Conservation (phyloP, 805 yeast genomes). For the Nakazawaea anatomiae region DNA sequence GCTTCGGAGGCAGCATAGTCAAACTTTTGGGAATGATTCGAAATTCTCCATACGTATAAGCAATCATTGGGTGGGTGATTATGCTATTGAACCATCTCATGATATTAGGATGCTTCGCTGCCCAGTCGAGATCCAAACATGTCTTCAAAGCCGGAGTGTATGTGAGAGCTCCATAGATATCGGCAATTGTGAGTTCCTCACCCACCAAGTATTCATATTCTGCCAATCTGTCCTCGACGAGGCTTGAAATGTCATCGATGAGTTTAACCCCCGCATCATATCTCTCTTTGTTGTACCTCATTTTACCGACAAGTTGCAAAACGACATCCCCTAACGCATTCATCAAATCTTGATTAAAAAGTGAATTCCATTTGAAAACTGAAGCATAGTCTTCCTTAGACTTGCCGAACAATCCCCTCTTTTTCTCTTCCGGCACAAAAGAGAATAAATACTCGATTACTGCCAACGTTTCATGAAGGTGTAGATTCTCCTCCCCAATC, state of each 20-base stretch:
- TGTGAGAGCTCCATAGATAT: slow-evolving; percentile 31
- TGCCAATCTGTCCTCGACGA: slow-evolving; percentile 52
- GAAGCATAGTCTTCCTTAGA: slow-evolving; percentile 55
- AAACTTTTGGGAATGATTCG: slow-evolving; percentile 45
- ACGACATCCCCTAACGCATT: slow-evolving; percentile 42
- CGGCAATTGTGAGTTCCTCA: slow-evolving; percentile 48
- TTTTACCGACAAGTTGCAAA: slow-evolving; percentile 54
- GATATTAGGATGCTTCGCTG: slow-evolving; percentile 38
- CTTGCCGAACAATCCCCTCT: slow-evolving; percentile 45
- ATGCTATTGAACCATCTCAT: slow-evolving; percentile 42
- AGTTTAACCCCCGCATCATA: slow-evolving; percentile 25
- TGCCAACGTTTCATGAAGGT: slow-evolving; percentile 52
- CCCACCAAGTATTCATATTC: slow-evolving; percentile 66
- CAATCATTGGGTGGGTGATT: slow-evolving; percentile 26
- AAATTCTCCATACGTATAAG: slow-evolving; percentile 42
- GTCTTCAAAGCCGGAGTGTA: slow-evolving; percentile 32
- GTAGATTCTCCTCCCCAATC: slow-evolving; percentile 64
- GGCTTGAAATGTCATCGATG: slow-evolving; percentile 31
- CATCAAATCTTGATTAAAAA: slow-evolving; percentile 65
- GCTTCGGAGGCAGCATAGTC: too few relatives aligned
- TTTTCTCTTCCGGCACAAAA: slow-evolving; percentile 29
- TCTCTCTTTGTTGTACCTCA: slow-evolving; percentile 72
- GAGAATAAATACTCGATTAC: slow-evolving; percentile 35
- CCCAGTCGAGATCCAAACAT: slow-evolving; percentile 41
- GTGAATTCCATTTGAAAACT: slow-evolving; percentile 73